These are phyloP conservation scores for Chrysoporthe cubensis DNA, from an alignment of 2,329 filamentous ascomycete genomes.

Conservation along the genomic window DNA sequence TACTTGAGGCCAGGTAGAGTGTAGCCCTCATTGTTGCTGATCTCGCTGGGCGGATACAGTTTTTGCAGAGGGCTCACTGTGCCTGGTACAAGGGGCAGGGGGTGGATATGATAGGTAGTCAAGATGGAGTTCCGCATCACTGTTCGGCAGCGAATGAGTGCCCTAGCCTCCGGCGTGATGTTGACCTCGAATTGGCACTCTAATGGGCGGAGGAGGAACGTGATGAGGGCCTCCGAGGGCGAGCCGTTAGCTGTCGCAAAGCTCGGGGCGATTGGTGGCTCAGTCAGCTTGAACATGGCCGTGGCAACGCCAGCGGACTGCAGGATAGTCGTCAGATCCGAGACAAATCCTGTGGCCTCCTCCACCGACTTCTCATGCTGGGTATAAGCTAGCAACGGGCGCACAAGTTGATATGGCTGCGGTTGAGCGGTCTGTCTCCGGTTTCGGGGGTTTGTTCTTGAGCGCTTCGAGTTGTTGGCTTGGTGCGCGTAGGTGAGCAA, in stretches of 20 bases:
- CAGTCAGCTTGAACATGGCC: constrained; percentile 48
- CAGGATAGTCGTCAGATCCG: constrained; percentile 48
- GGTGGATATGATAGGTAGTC: constrained; percentile 48
- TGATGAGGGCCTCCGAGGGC: constrained; percentile 50
- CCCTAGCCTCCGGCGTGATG: constrained; percentile 47
- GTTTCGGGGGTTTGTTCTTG: constrained; percentile 53
- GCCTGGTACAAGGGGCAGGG: constrained; percentile 40
- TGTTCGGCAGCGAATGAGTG: constrained; percentile 51
- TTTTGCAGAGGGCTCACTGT: constrained; percentile 39
- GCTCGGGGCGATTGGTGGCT: constrained; percentile 38
- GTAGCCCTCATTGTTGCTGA: constrained; percentile 46
- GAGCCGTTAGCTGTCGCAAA: constrained; percentile 33
- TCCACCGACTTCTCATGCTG: constrained; percentile 48
- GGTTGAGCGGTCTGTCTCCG: constrained; percentile 42
- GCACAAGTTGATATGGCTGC: constrained; percentile 54
- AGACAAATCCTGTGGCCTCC: constrained; percentile 47
- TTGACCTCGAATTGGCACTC: constrained; percentile 48
- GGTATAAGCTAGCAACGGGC: constrained; percentile 55
- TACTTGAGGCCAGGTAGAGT: constrained; percentile 48
- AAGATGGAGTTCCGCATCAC: constrained; percentile 48
- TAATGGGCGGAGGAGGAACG: constrained; percentile 47
- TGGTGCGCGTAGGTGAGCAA: constrained; percentile 80
- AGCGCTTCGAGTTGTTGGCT: constrained; percentile 71
- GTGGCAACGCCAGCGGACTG: constrained; percentile 49
- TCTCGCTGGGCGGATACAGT: constrained; percentile 45